Base-by-base conservation (phyloP, 495 filamentous ascomycete genomes). In the Podospora sp. region DNA sequence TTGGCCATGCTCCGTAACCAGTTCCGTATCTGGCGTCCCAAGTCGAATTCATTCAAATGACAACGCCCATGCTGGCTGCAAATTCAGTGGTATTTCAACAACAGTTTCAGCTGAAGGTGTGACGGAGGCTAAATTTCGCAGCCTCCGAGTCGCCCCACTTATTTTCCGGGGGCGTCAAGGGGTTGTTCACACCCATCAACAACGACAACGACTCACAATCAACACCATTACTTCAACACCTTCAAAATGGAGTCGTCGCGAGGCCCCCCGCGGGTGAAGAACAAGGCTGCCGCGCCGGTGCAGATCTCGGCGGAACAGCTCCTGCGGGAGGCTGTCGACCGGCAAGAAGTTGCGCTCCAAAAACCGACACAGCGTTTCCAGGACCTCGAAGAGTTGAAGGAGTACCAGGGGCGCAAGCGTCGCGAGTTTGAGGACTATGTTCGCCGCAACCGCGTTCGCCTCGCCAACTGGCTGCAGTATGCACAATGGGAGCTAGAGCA, bases 401-500 rank as follows among this genome's bases (percentile, higher is more conserved):
- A 98, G 78, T 97, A 91, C 80, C 95, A 98, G 73, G 94, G 93
- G 60, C 87, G 95, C 62, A 97, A 97, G 80, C 83, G 95, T 70
- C 96, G 93, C 78, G 95, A 97, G 73, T 99, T 96, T 73, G 95
- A 99, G 77, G 91, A 97, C 84, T 98, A 97, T 91, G 92, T 97
- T 59, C 90, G 92, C 65, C 91, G 96, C 60, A 97, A 98, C 74
- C 81, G 94, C 71, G 85, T 98, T 73, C 97, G 97, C 69, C 93
- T 97, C 85, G 95, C 95, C 79, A 98, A 99, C 77, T 99, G 95
- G 95, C 93, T 96, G 88, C 90, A 92, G 69, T 99, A 99, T 83
- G 95, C 95, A 46, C 88, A 91, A 66, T 99, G 93, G 93, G 95
- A 99, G 77, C 83, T 99, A 35, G 95, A 99, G 77, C 95, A 99